phyloP scores from a whole-genome alignment of 768 basidiomycete species.

The Termitomyces sp. region DNA sequence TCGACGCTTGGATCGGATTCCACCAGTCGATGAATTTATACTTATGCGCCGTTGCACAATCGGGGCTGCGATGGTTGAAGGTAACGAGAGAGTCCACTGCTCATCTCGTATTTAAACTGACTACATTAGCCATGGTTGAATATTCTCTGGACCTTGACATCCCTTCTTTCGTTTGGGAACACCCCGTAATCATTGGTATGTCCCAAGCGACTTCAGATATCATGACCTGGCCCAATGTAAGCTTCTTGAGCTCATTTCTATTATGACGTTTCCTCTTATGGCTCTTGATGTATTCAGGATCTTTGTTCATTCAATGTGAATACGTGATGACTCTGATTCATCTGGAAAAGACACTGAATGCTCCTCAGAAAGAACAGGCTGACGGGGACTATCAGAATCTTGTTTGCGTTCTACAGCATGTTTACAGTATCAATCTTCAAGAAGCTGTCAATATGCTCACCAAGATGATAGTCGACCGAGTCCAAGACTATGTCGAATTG shows the following conservation, averaged over 20 bases:
- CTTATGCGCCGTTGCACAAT: conserved; percentile 12
- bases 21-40: conserved; percentile 14
- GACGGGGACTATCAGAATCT: conserved; percentile 23
- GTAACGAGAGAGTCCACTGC: not conserved
- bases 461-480: conserved; percentile 16
- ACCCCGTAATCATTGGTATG: conserved; percentile 13
- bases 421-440: conserved; percentile 18
- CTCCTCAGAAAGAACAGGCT: conserved; percentile 23
- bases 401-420: conserved; percentile 19
- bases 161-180: conserved; percentile 12
- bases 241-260: not conserved
- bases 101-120: not conserved
- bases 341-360: too few relatives aligned
- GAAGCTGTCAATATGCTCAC: conserved; percentile 17
- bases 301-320: not conserved
- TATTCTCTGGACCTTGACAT: conserved; percentile 13
- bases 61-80: conserved; percentile 5
- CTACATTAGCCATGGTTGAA: conserved; percentile 14
- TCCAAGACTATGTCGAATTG: conserved; percentile 16
- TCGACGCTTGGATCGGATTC: conserved; percentile 5
- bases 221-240: conserved; percentile 19
- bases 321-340: too few relatives aligned
- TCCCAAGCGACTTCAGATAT: conserved; percentile 16
- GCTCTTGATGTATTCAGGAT: not conserved
- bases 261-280: not conserved